These are phyloP conservation scores for Clarireedia sp. DNA, from an alignment of 2,329 filamentous ascomycete genomes.

Conservation along the genomic window DNA sequence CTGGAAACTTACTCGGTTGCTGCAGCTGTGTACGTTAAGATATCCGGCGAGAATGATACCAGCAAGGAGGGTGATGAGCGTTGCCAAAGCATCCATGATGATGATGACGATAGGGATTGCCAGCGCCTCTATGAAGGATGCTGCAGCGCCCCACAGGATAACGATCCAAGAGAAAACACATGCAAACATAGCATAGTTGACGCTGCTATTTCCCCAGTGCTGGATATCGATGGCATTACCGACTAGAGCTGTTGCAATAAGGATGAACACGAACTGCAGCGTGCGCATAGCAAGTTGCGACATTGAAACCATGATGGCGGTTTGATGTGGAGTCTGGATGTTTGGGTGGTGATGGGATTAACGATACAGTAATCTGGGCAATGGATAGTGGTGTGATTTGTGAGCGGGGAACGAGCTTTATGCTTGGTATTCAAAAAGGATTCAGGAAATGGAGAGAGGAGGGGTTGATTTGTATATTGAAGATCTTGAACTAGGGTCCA, in stretches of 20 bases:
- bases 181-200: constrained; percentile 59
- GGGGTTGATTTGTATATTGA: too few species aligned
- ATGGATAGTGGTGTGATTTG: too few species aligned
- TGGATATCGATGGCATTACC: constrained; percentile 34
- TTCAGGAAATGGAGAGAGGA: too few species aligned
- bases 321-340: background rate
- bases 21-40: constrained; percentile 61
- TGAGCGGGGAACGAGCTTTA: too few species aligned
- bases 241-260: constrained; percentile 26
- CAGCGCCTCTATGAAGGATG: constrained; percentile 45
- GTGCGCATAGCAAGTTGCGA: constrained; percentile 20
- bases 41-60: constrained; percentile 64
- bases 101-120: constrained; percentile 44
- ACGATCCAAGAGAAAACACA: constrained; percentile 58
- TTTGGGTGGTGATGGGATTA: background rate
- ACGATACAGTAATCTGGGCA: too few species aligned
- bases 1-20: constrained; percentile 41
- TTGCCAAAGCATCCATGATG: constrained; percentile 49
- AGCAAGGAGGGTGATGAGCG: constrained; percentile 60
- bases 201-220: constrained; percentile 53
- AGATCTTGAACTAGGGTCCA: too few species aligned
- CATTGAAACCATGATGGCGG: constrained; percentile 18
- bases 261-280: constrained; percentile 24
- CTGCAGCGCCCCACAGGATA: constrained; percentile 53
- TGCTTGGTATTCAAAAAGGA: too few species aligned